A percentile compares a stretch with the other conserved stretches of the same genome.
Conservation (phyloP, 2,329 filamentous ascomycete species). For the Aureobasidium sp. region DNA sequence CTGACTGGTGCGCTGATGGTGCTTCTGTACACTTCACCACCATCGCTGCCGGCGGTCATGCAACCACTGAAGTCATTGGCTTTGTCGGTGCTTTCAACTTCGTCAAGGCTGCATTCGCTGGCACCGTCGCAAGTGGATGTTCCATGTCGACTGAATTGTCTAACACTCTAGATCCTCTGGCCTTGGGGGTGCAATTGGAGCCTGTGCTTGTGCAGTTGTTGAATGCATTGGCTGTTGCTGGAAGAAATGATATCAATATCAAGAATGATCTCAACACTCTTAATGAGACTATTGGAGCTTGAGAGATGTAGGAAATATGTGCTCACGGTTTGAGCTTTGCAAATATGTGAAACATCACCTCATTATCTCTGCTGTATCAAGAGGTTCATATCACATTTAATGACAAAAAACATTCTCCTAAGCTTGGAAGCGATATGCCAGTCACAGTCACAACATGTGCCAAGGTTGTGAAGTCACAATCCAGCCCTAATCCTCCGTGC, state of each 20-base stretch:
- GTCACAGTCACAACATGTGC: too few relatives aligned
- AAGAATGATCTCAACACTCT: conserved; percentile 10
- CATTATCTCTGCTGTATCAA: too few relatives aligned
- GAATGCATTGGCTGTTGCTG: conserved; percentile 14
- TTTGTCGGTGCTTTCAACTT: conserved; percentile 30
- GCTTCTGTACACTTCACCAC: conserved; percentile 32
- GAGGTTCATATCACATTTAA: too few relatives aligned
- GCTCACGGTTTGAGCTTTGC: too few relatives aligned
- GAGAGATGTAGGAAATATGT: background rate
- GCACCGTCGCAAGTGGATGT: conserved; percentile 25
- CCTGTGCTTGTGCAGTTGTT: conserved; percentile 29
- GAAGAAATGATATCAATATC: conserved; percentile 15
- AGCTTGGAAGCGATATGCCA: too few relatives aligned
- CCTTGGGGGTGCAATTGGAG: conserved; percentile 30
- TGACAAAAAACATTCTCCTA: too few relatives aligned
- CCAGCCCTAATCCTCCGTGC: too few relatives aligned
- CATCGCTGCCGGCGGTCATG: conserved; percentile 30
- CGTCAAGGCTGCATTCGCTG: conserved; percentile 26
- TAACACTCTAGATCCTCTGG: conserved; percentile 28
- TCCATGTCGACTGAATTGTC: conserved; percentile 25
- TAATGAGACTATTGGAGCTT: conserved; percentile 6
- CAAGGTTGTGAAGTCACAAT: too few relatives aligned
- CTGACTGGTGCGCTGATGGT: conserved; percentile 33
- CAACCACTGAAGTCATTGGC: conserved; percentile 31
- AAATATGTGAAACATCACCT: too few relatives aligned